Evolutionary conservation across 2,329 filamentous ascomycete genomes (phyloP), one percentile per base, ranked within the genome.

Genomic region (Paraconiothyrium sp.): DNA sequence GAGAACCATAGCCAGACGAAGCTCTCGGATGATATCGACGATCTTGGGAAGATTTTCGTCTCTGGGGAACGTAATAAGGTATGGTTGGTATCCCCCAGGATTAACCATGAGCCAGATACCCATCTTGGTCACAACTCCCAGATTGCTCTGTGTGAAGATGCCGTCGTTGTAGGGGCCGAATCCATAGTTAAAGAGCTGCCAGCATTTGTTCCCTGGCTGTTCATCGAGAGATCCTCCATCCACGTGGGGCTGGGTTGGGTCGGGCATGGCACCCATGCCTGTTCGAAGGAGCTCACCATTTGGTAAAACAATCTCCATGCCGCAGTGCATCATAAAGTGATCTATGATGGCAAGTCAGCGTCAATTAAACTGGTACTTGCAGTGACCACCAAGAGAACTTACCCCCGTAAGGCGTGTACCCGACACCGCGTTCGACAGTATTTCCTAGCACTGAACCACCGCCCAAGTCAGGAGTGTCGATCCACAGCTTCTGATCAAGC

Each of bases 21-120:
- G 55, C 3, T 82, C 82, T 1, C 83, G 77, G 60, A 84, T 83
- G 50, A 84, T 82, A 47, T 85, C 82, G 49, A 84, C 77, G n/a
- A 81, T 73, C 48, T 82, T 76, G 22, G 80, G 73, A 3, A 86
- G 76, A 57, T 86, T 82, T 27, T 84, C 81, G 39, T 85, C 83
- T 22, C 75, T 78, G 0, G 81, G 80, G 39, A 86, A 79, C 0
- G 82, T 84, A 64, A 80, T 76, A 30, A 80, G 58, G 49, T 79
- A 79, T n/a, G 63, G 52, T 44, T 66, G 66, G 60, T 61, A 60
- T n/a, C 81, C 83, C 0, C 84, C 84, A 49, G 84, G 84, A 1
- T 82, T 81, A 1, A 20, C 20, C 84, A 86, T 86, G 32, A 87
- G 75, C 74, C 78, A 64, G 44, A 69, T 58, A 20, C 63, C 67